Percentiles rank a stretch among this genome's conserved stretches.
Conservation (phyloP, 495 filamentous ascomycete species). For the Cercophora sp. region DNA sequence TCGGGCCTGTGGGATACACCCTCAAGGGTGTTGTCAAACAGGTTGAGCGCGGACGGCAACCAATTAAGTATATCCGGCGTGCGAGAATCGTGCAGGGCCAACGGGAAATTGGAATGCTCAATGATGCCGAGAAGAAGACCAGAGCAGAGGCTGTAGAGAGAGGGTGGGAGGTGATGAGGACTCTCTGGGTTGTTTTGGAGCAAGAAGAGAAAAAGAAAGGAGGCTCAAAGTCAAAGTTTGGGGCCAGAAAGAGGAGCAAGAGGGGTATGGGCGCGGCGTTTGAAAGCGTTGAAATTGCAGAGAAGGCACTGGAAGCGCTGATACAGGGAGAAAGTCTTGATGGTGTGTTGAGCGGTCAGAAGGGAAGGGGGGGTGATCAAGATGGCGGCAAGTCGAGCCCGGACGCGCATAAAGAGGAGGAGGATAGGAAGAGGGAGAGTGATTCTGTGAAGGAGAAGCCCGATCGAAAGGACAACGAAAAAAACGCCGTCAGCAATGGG, state of each 20-base stretch:
- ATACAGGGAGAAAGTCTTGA: conserved; percentile 29
- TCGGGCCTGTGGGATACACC: conserved; percentile 61
- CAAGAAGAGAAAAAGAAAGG: conserved; percentile 31
- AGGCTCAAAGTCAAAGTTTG: conserved; percentile 12
- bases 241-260: conserved; percentile 19
- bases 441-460: neutral
- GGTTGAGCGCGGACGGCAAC: conserved; percentile 42
- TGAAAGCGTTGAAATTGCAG: conserved; percentile 42
- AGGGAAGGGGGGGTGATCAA: conserved; percentile 12
- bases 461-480: neutral
- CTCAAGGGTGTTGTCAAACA: conserved; percentile 63
- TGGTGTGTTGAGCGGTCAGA: conserved; percentile 19
- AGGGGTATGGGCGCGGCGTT: conserved; percentile 39
- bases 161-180: conserved; percentile 43
- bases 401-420: conserved; percentile 16
- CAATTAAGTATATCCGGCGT: conserved; percentile 43
- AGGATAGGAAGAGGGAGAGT: neutral
- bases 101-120: conserved; percentile 31
- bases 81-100: conserved; percentile 48
- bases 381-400: conserved; percentile 17
- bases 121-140: conserved; percentile 25
- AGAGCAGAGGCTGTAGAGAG: conserved; percentile 12
- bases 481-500: neutral
- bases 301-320: conserved; percentile 39
- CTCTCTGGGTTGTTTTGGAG: conserved; percentile 38